Evolutionary conservation across 164 flowering plant species (phyloP).

Genomic region (Sextonia rubra): DNA sequence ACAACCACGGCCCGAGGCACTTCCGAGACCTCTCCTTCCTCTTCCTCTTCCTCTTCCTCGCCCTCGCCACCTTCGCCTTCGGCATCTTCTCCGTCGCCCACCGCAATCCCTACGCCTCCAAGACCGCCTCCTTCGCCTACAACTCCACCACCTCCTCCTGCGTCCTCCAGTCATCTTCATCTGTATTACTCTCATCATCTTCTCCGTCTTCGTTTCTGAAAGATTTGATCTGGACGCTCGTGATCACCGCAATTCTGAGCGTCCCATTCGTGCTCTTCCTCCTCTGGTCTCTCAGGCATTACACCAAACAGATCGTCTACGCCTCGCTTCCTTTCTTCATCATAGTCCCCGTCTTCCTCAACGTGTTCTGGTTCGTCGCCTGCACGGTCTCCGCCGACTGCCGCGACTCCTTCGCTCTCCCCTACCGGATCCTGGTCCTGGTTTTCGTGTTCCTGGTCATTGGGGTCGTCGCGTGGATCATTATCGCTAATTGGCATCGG

Average conservation of each 20-base stretch:
- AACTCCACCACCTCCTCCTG: conserved; percentile 55
- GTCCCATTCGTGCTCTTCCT: conserved; percentile 51
- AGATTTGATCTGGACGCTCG: conserved; percentile 72
- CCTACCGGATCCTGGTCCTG: conserved; percentile 61
- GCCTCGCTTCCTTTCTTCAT: conserved; percentile 21
- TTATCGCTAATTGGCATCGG: conserved; percentile 74
- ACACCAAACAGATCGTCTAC: conserved; percentile 81
- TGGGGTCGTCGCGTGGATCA: conserved; percentile 72
- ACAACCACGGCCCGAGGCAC: conserved; percentile 58
- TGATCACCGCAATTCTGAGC: conserved; percentile 60
- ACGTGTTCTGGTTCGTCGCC: conserved; percentile 91
- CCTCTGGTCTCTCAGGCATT: conserved; percentile 66
- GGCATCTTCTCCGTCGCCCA: conserved; percentile 69
- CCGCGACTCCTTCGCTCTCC: conserved; percentile 54
- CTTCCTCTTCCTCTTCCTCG: conserved; percentile 56
- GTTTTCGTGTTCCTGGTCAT: conserved; percentile 65
- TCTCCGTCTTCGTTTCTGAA: conserved; percentile 25
- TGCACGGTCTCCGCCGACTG: conserved; percentile 68
- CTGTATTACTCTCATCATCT: neutral
- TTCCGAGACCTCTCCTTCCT: conserved; percentile 75
- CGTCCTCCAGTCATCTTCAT: conserved; percentile 6
- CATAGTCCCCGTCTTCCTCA: conserved; percentile 52
- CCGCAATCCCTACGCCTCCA: conserved; percentile 46
- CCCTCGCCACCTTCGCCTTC: conserved; percentile 63
- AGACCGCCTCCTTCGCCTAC: conserved; percentile 49